phyloP scores from a whole-genome alignment of 2,329 filamentous ascomycete species.

The Aplosporella prunicola region DNA sequence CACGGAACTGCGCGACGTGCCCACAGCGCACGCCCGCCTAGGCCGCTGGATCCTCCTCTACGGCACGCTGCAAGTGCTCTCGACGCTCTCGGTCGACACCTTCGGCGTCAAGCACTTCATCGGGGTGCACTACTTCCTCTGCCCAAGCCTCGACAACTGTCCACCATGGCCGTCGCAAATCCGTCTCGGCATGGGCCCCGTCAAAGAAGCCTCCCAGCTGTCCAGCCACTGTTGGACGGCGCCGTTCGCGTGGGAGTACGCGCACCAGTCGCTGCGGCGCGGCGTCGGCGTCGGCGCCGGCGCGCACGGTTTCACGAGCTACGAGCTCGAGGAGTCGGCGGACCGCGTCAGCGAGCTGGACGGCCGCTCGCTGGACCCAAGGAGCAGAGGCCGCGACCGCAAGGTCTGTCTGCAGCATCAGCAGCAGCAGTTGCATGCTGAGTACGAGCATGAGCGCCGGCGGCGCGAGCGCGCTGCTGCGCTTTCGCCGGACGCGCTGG shows the following conservation, averaged over 20 bases:
- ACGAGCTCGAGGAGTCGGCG: not conserved
- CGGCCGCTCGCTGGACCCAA: constrained; percentile 3
- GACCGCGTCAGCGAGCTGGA: not conserved
- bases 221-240: constrained; percentile 28
- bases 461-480: not conserved
- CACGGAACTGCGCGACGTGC: constrained; percentile 25
- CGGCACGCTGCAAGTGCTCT: constrained; percentile 33
- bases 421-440: constrained; percentile 5
- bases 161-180: constrained; percentile 26
- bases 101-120: constrained; percentile 28
- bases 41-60: constrained; percentile 37
- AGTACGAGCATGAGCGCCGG: not conserved
- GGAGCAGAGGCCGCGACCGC: constrained; percentile 6
- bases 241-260: constrained; percentile 19
- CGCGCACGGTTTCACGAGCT: not conserved
- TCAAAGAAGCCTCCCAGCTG: constrained; percentile 21
- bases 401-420: constrained; percentile 5
- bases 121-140: constrained; percentile 32
- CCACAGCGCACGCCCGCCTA: constrained; percentile 33
- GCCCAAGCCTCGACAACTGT: constrained; percentile 27
- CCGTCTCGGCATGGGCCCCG: constrained; percentile 1
- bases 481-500: not conserved
- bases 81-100: constrained; percentile 33
- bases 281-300: not conserved
- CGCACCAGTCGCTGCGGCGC: no score